These are phyloP conservation scores for Phlyctochytrium planicorne DNA, from an alignment of 192 early-diverging fungal species.

Conservation along the genomic window DNA sequence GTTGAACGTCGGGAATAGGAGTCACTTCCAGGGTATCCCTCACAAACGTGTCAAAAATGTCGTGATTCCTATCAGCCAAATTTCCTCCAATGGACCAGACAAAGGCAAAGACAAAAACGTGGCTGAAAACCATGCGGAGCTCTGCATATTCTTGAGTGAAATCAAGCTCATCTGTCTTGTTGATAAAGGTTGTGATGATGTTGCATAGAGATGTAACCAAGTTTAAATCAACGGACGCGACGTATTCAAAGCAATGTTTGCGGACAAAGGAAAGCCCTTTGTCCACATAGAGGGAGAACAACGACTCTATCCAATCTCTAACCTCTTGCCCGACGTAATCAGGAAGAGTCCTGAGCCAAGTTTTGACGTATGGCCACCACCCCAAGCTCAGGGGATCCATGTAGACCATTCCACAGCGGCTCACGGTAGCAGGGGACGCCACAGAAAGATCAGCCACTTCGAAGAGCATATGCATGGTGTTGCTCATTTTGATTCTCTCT, in stretches of 20 bases:
- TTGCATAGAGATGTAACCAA: conserved; percentile 51
- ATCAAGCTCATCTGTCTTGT: conserved; percentile 43
- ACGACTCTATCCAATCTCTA: conserved; percentile 36
- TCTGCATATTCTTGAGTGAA: conserved; percentile 36
- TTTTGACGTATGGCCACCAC: conserved; percentile 49
- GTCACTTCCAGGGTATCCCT: conserved; percentile 47
- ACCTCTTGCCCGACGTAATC: conserved; percentile 34
- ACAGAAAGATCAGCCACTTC: conserved; percentile 64
- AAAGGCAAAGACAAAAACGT: conserved; percentile 60
- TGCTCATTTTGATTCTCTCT: conserved; percentile 62
- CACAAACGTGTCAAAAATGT: conserved; percentile 55
- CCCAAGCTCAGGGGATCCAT: conserved; percentile 59
- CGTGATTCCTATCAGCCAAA: conserved; percentile 57
- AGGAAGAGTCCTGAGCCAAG: conserved; percentile 48
- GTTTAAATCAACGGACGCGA: conserved; percentile 53
- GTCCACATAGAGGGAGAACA: conserved; percentile 48
- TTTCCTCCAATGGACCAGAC: conserved; percentile 60
- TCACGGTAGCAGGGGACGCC: conserved; percentile 62
- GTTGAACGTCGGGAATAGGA: conserved; percentile 44
- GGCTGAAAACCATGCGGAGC: conserved; percentile 38
- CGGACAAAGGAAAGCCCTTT: conserved; percentile 51
- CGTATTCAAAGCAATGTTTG: conserved; percentile 51
- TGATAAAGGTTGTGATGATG: conserved; percentile 49
- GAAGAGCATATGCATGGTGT: conserved; percentile 64
- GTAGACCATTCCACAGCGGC: conserved; percentile 62